Conservation (phyloP, 2,329 filamentous ascomycete species). For the Aspergillus sp. region DNA sequence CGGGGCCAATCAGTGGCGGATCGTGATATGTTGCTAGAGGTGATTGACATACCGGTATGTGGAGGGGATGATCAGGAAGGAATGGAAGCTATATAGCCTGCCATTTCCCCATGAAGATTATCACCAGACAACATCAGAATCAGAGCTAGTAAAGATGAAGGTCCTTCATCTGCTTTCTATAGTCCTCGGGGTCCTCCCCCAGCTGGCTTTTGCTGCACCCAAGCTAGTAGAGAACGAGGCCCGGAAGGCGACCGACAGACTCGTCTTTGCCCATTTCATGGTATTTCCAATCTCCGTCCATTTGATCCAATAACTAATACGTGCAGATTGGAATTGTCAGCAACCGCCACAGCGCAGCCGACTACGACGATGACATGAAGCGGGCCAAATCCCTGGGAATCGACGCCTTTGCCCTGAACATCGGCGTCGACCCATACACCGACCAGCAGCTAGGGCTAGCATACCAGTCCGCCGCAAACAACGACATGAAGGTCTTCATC, state of each 20-base stretch:
- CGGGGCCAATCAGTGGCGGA: background rate
- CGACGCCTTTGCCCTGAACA: constrained; percentile 54
- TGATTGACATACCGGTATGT: background rate
- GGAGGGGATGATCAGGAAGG: background rate
- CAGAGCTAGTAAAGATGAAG: background rate
- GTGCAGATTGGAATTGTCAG: constrained; percentile 48
- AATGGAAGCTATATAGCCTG: background rate
- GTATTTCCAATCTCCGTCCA: background rate
- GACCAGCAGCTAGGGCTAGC: constrained; percentile 50
- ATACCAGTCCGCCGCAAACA: constrained; percentile 49
- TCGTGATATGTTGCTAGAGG: background rate
- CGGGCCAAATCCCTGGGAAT: constrained; percentile 46
- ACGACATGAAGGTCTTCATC: constrained; percentile 55
- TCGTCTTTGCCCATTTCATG: constrained; percentile 11
- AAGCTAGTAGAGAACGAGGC: background rate
- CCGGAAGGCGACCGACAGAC: background rate
- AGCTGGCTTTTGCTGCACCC: background rate
- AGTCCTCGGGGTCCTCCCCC: background rate
- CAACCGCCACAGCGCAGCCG: constrained; percentile 42
- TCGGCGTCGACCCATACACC: constrained; percentile 45
- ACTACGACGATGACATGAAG: constrained; percentile 51
- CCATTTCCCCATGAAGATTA: background rate
- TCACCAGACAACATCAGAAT: background rate
- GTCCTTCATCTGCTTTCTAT: background rate
- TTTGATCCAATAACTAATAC: background rate